phyloP scores from a whole-genome alignment of 495 filamentous ascomycete genomes.

The Penicillium maclennaniae region DNA sequence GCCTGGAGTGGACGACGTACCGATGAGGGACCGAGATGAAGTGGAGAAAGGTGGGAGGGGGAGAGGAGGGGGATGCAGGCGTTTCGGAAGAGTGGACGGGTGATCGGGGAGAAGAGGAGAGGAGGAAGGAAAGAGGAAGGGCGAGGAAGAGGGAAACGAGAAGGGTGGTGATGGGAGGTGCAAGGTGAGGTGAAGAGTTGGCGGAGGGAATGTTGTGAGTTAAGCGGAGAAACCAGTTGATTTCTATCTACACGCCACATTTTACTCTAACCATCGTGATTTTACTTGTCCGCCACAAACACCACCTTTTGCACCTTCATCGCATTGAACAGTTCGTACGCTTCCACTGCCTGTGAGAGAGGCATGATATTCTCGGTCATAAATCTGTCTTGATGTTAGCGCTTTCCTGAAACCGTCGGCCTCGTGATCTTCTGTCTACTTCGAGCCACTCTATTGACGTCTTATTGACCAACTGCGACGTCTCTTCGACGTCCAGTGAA shows the following conservation, averaged over 20 bases:
- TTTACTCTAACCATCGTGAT: neutral
- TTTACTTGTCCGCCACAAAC: conserved; percentile 52
- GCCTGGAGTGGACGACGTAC: conserved; percentile 16
- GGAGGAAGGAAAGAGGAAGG: conserved; percentile 19
- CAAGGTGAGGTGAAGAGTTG: conserved; percentile 24
- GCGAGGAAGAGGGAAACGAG: conserved; percentile 14
- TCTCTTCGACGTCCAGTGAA: neutral
- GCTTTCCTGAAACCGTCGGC: neutral
- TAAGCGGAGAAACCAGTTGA: conserved; percentile 21
- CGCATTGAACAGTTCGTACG: conserved; percentile 86
- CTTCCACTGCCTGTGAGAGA: conserved; percentile 75
- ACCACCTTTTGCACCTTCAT: conserved; percentile 88
- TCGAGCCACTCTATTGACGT: neutral
- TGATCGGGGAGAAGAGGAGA: conserved; percentile 16
- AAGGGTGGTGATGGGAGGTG: conserved; percentile 15
- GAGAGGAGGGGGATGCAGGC: conserved; percentile 16
- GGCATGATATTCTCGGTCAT: conserved; percentile 95
- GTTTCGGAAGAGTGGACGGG: conserved; percentile 15
- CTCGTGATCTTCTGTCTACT: neutral
- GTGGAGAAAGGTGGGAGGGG: conserved; percentile 31
- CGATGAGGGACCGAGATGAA: conserved; percentile 19
- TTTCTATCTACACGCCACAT: neutral
- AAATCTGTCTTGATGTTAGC: conserved; percentile 54
- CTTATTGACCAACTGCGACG: neutral
- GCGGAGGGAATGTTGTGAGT: conserved; percentile 24